A percentile compares a stretch with the other conserved stretches of the same genome.
Conservation (phyloP, 2,329 filamentous ascomycete genomes). For the Fusarium pseudonygamai region DNA sequence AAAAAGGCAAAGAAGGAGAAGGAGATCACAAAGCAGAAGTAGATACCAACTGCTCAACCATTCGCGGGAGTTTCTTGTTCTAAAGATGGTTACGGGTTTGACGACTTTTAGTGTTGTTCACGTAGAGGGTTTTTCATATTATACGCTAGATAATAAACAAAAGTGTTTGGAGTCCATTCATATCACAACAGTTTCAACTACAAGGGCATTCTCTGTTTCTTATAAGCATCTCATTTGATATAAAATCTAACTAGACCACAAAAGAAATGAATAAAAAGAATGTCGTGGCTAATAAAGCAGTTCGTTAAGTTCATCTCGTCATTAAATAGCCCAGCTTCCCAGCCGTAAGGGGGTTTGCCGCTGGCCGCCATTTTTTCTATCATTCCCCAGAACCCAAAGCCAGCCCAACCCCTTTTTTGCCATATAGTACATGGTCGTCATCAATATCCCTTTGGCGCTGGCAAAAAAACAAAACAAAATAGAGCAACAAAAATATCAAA, state of each 20-base stretch:
- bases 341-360: slow-evolving; percentile 29
- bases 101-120: slow-evolving; percentile 17
- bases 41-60: slow-evolving; percentile 26
- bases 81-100: slow-evolving; percentile 28
- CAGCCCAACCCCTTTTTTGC: slow-evolving; percentile 19
- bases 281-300: slow-evolving; percentile 16
- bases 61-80: slow-evolving; percentile 32
- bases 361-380: slow-evolving; percentile 42
- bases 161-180: slow-evolving; percentile 6
- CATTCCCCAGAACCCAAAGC: slow-evolving; percentile 27
- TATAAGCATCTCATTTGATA: slow-evolving; percentile 21
- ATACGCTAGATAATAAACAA: slow-evolving; percentile 27
- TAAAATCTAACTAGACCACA: slow-evolving; percentile 15
- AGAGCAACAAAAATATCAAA: slow-evolving; percentile 8
- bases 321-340: slow-evolving; percentile 36
- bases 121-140: slow-evolving; percentile 24
- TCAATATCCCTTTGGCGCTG: slow-evolving; percentile 25
- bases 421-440: slow-evolving; percentile 42
- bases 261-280: slow-evolving; percentile 12
- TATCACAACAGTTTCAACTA: background rate
- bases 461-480: slow-evolving; percentile 15
- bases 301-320: slow-evolving; percentile 46
- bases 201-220: background rate
- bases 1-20: slow-evolving; percentile 47
- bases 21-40: slow-evolving; percentile 40